A percentile compares a stretch with the other conserved stretches of the same genome.
Conservation (phyloP, 2,329 filamentous ascomycete species). For the Magnaporthiopsis incrustans region DNA sequence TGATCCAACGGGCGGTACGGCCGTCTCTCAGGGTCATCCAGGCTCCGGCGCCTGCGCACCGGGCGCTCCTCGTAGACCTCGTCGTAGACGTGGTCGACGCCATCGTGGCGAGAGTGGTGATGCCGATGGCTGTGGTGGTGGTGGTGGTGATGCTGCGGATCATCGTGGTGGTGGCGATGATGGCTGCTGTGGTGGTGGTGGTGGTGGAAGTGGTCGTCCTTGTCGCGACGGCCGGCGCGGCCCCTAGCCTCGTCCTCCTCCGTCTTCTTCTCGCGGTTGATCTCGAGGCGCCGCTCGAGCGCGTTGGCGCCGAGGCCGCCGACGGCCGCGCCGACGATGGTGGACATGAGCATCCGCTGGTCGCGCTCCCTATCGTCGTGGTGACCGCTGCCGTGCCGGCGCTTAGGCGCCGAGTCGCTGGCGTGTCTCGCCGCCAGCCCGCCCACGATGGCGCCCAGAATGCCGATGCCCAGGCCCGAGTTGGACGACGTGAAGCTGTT, state of each 20-base stretch:
- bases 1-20: not conserved
- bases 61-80: slow-evolving; percentile 10
- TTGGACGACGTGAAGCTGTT: slow-evolving; percentile 40
- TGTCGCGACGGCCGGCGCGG: slow-evolving; percentile 3
- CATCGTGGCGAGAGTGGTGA: slow-evolving; percentile 7
- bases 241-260: slow-evolving; percentile 20
- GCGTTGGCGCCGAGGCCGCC: slow-evolving; percentile 47
- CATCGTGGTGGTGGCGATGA: not conserved
- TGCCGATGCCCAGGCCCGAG: slow-evolving; percentile 40
- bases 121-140: slow-evolving; percentile 10
- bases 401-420: slow-evolving; percentile 26
- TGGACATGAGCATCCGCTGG: slow-evolving; percentile 32
- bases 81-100: slow-evolving; percentile 8
- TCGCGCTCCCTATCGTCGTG: slow-evolving; percentile 22
- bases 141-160: slow-evolving; percentile 11
- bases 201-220: slow-evolving; percentile 15
- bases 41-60: not conserved
- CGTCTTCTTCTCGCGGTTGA: slow-evolving; percentile 24
- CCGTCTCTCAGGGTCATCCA: not conserved
- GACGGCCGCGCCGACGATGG: slow-evolving; percentile 45
- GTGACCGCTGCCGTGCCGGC: slow-evolving; percentile 15
- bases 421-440: slow-evolving; percentile 44
- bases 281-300: slow-evolving; percentile 35
- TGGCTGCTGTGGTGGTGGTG: slow-evolving; percentile 15
- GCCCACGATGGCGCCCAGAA: slow-evolving; percentile 46